phyloP scores from a whole-genome alignment of 495 filamentous ascomycete genomes.

The Thermothielavioides terrestris region DNA sequence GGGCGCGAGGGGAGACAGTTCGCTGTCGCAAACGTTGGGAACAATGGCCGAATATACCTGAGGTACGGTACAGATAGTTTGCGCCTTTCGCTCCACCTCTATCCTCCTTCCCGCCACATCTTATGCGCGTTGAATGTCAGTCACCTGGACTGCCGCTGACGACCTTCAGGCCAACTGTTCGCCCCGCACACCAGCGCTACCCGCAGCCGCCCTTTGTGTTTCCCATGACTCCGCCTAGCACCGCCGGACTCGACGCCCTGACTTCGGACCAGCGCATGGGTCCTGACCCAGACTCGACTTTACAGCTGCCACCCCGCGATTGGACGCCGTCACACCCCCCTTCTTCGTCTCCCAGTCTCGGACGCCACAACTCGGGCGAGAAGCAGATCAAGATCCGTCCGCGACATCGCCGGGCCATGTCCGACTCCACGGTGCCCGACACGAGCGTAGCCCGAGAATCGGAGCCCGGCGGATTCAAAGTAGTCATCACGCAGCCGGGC shows the following conservation, averaged over 20 bases:
- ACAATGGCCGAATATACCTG: constrained; percentile 87
- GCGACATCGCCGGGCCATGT: constrained; percentile 40
- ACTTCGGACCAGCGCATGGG: constrained; percentile 31
- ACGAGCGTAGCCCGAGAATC: constrained; percentile 43
- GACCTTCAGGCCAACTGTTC: constrained; percentile 48
- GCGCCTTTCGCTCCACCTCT: not conserved
- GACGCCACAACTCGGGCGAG: constrained; percentile 20
- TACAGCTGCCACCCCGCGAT: constrained; percentile 23
- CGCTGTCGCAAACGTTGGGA: constrained; percentile 87
- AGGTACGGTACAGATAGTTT: constrained; percentile 53
- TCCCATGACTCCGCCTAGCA: constrained; percentile 48
- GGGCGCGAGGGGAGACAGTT: constrained; percentile 67
- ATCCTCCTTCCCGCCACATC: not conserved
- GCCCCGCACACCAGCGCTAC: constrained; percentile 48
- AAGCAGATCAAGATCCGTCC: constrained; percentile 26
- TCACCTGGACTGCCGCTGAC: constrained; percentile 5
- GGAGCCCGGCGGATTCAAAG: constrained; percentile 62
- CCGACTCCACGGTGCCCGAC: constrained; percentile 41
- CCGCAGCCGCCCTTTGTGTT: constrained; percentile 52
- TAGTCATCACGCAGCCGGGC: constrained; percentile 73
- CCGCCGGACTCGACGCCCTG: constrained; percentile 44
- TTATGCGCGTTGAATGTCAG: not conserved
- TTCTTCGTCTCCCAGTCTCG: constrained; percentile 22
- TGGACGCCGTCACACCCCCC: constrained; percentile 36
- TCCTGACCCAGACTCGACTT: constrained; percentile 20